These are phyloP conservation scores for Beauveria medogensis DNA, from an alignment of 2,329 filamentous ascomycete species.

Conservation along the genomic window DNA sequence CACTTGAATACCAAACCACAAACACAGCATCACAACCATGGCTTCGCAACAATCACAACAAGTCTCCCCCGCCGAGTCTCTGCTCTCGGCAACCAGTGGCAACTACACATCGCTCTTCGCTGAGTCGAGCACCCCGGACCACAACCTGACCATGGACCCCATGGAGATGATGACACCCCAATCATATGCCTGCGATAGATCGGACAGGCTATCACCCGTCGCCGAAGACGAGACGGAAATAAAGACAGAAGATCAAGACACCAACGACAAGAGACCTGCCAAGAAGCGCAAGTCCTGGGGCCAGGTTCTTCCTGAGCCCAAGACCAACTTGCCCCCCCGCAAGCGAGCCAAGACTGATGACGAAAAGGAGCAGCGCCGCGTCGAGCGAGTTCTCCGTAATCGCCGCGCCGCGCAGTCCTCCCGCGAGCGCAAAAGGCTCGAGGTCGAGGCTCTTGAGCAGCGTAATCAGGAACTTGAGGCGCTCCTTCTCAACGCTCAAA, in stretches of 20 bases:
- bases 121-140: slow-evolving; percentile 22
- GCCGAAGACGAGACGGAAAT: background rate
- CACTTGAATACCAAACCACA: slow-evolving; percentile 2
- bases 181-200: slow-evolving; percentile 27
- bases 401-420: slow-evolving; percentile 95
- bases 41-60: slow-evolving; percentile 14
- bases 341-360: slow-evolving; percentile 99
- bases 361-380: slow-evolving; percentile 95
- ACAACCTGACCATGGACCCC: slow-evolving; percentile 31
- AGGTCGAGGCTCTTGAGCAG: slow-evolving; percentile 79
- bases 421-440: slow-evolving; percentile 77
- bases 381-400: slow-evolving; percentile 94
- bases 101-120: slow-evolving; percentile 42
- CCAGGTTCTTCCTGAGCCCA: slow-evolving; percentile 90
- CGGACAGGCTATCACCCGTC: background rate
- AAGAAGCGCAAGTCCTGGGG: slow-evolving; percentile 99
- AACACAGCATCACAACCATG: slow-evolving; percentile 11
- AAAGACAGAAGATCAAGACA: slow-evolving; percentile 10
- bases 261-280: slow-evolving; percentile 57
- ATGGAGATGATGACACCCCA: slow-evolving; percentile 43
- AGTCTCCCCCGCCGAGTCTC: slow-evolving; percentile 45
- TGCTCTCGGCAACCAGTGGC: slow-evolving; percentile 43
- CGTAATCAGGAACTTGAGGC: slow-evolving; percentile 64
- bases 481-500: slow-evolving; percentile 52
- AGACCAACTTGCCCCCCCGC: slow-evolving; percentile 88